Conservation (phyloP, 2,329 filamentous ascomycete genomes). For the Colletotrichum destructivum region DNA sequence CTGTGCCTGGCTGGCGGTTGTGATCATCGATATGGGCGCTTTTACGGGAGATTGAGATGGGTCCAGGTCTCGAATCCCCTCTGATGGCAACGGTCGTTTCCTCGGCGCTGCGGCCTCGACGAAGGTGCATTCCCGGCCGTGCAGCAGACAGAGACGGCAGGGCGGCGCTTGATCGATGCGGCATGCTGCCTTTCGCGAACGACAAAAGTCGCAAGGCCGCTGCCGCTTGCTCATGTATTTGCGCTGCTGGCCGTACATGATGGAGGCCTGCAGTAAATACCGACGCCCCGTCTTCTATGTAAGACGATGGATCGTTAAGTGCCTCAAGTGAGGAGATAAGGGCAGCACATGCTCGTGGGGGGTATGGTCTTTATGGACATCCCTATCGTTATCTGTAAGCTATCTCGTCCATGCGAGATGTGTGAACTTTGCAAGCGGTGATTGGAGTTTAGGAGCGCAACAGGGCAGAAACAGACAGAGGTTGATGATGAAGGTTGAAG, state of each 20-base stretch:
- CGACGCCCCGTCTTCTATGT: background rate
- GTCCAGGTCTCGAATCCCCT: background rate
- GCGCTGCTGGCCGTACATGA: slow-evolving; percentile 20
- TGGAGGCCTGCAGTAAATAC: background rate
- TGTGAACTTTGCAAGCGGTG: background rate
- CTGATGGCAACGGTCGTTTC: slow-evolving; percentile 19
- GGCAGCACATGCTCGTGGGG: background rate
- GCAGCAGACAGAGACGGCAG: slow-evolving; percentile 59
- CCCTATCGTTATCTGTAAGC: background rate
- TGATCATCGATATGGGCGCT: background rate
- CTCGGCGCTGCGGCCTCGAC: slow-evolving; percentile 50
- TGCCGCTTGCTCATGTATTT: slow-evolving; percentile 47
- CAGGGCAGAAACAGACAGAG: no score
- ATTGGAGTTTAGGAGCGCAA: background rate
- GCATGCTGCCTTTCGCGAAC: slow-evolving; percentile 61
- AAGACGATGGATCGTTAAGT: background rate
- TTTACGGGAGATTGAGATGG: background rate
- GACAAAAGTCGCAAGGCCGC: slow-evolving; percentile 62
- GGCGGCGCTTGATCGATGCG: slow-evolving; percentile 59
- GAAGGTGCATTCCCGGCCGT: slow-evolving; percentile 61
- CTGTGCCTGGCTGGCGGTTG: background rate
- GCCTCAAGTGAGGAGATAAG: background rate
- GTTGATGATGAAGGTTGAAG: background rate
- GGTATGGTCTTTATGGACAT: background rate
- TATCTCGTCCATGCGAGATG: background rate